Conservation (phyloP, 2,329 filamentous ascomycete species). For the Epichloe elymi region DNA sequence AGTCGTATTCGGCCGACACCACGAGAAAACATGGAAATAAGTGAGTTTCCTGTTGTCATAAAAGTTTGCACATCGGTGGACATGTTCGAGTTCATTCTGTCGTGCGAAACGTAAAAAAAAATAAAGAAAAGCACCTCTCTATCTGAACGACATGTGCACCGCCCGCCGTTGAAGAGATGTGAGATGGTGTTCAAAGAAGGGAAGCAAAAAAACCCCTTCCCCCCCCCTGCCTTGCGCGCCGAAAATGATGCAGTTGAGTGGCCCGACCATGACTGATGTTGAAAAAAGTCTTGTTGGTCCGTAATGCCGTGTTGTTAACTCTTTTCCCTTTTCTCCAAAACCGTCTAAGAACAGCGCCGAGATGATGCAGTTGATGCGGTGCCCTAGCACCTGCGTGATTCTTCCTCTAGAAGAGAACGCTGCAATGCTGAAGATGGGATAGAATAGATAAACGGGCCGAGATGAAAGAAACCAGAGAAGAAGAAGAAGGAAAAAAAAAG, state of each 20-base stretch:
- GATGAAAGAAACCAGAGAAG: neutral
- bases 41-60: too few relatives aligned
- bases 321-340: neutral
- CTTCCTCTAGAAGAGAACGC: neutral
- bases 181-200: neutral
- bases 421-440: neutral
- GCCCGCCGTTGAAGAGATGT: conserved; percentile 14
- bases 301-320: neutral
- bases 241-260: conserved; percentile 21
- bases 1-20: too few relatives aligned
- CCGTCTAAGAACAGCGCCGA: conserved; percentile 1
- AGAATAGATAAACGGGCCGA: neutral
- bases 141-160: neutral
- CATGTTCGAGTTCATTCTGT: too few relatives aligned
- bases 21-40: too few relatives aligned
- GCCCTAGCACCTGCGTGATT: neutral
- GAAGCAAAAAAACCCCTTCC: neutral
- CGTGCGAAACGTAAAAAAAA: too few relatives aligned
- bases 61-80: too few relatives aligned
- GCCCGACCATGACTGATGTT: neutral
- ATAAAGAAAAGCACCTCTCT: too few relatives aligned
- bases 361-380: conserved; percentile 3
- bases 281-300: neutral
- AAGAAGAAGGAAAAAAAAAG: neutral
- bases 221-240: neutral